Base-by-base conservation (phyloP, 768 basidiomycete genomes). In the Ramaria sp. region DNA sequence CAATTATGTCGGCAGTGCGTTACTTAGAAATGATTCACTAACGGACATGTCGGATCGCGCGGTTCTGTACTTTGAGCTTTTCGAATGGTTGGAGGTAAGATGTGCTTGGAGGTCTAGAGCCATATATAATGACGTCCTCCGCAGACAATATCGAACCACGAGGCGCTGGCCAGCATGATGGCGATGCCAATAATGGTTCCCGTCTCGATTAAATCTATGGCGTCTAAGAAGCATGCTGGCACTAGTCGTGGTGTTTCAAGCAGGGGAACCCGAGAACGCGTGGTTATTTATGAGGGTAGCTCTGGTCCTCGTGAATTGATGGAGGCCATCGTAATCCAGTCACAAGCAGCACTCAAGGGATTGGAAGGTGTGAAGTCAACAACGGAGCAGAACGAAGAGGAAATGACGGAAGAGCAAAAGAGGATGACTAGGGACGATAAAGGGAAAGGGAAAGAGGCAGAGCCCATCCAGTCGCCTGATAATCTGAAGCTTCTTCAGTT, bases 151-250 rank as follows among this genome's bases (percentile, higher is more conserved):
- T 94, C 92, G 6, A 85, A 84, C 62, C 93, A 96, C 60, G 94
- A 95, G 74, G 87, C 91, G 5, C 71, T 96, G 41, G 91, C 91
- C 15, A 90, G 88, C 59, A 93, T 94, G 87, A 90, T 95, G 82
- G 91, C 90, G 1, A 95, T 94, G 91, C 91, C 92, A 6, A 91
- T 90, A 66, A 93, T 93, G 91, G 82, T 83, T n/a, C 79, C 82
- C 19, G 74, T 78, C 4, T 85, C 85, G 19, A 77, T 82, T 52
- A 86, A 86, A 66, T 72, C 77, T 6, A 72, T 82, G n/a, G 73
- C 74, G 3, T 72, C 80, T n/a, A 83, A 79, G 73, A 80, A 75
- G 63, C 37, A 53, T 42, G 54, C 58, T 24, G 54, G 54, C 10
- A 33, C 19, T 51, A 57, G 30, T 43, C 51, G 57, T 33, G 31